phyloP scores from a whole-genome alignment of 2,329 filamentous ascomycete species.

The Pyrenochaeta sp. region DNA sequence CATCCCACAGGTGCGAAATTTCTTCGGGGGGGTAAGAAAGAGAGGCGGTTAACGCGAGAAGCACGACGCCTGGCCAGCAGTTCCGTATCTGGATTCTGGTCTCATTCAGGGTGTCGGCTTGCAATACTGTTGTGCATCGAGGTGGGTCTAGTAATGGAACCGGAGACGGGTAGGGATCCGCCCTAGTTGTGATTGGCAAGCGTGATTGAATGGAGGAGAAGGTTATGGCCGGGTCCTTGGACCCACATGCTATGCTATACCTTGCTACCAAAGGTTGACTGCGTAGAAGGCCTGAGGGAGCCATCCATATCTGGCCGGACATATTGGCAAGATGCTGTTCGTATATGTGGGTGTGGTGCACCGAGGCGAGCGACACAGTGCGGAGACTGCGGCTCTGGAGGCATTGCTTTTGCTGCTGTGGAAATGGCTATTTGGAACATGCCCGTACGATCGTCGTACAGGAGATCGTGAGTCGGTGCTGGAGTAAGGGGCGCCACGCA shows the following conservation, averaged over 20 bases:
- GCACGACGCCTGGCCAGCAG: conserved; percentile 35
- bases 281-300: too few species aligned
- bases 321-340: too few species aligned
- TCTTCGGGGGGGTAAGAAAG: conserved; percentile 1
- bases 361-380: too few species aligned
- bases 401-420: not conserved
- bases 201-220: conserved; percentile 14
- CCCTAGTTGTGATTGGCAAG: conserved; percentile 30
- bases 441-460: not conserved
- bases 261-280: too few species aligned
- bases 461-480: not conserved
- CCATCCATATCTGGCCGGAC: too few species aligned
- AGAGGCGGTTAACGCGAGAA: conserved; percentile 39
- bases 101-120: conserved; percentile 19
- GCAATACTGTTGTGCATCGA: conserved; percentile 16
- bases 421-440: not conserved
- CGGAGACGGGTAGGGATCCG: conserved; percentile 23
- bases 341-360: too few species aligned
- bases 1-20: conserved; percentile 6
- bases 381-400: not conserved
- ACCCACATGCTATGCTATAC: conserved; percentile 22
- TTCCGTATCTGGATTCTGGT: conserved; percentile 20
- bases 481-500: conserved; percentile 9
- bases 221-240: conserved; percentile 17
- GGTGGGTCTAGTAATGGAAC: conserved; percentile 21